Base-by-base conservation (phyloP, 495 filamentous ascomycete genomes). In the Trichoderma gamsii region DNA sequence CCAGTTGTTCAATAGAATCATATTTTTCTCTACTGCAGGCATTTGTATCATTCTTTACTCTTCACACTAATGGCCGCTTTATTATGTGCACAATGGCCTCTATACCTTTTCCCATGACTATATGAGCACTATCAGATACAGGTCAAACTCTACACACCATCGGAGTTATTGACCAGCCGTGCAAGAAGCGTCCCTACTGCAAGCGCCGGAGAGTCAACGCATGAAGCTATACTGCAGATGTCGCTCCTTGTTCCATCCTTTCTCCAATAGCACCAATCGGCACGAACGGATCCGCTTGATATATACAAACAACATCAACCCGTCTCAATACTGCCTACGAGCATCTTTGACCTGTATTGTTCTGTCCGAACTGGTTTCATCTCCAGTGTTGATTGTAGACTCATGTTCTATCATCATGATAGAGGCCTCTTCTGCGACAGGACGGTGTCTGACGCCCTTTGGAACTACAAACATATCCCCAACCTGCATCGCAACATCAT, bases 171-270 rank as follows among this genome's bases (percentile, higher is more conserved):
- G 49, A n/a, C 49, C 49, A 25, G 49, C 8, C 49, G 18, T n/a
- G 49, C 49, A 70, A 38, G 63, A 70, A 66, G 23, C 69, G 63
- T 15, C 66, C 66, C n/a, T 63, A 69, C 56, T 27, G 66, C 23
- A 70, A 70, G 63, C 61, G 65, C 25, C 63, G 69, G 12, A 68
- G 69, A 63, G 69, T 70, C 15, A 70, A 70, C 63, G 63, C 68
- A 29, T 43, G 69, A 51, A 25, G 25, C 11, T 25, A 21, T 41
- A 8, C 29, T 52, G n/a, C 18, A 16, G 2, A 4, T 25, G 2
- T 52, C 8, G 49, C 35, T 38, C 35, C 5, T 38, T 38, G 35
- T 38, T 38, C 8, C 35, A 38, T 6, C 5, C 35, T 38, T 38
- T 38, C 5, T 7, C 5, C 35, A 38, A 38, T 0, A 38, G 5